These are phyloP conservation scores for Fusarium sp. DNA, from an alignment of 2,329 filamentous ascomycete genomes.

Conservation along the genomic window DNA sequence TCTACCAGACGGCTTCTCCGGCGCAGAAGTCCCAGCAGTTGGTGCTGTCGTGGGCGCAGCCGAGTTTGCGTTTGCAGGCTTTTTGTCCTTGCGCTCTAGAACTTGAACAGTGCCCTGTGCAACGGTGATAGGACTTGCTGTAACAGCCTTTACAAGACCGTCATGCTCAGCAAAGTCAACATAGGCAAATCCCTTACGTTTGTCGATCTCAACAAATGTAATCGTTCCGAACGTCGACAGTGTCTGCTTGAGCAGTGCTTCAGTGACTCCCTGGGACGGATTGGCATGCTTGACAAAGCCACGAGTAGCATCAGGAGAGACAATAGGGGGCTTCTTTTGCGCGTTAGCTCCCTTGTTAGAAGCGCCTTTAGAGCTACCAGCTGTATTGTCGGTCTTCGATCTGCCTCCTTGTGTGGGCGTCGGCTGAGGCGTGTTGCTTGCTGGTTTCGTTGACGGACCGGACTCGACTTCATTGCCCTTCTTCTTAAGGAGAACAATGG, in stretches of 20 bases:
- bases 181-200: slow-evolving; percentile 94
- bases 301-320: slow-evolving; percentile 64
- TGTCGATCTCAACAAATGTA: slow-evolving; percentile 88
- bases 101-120: slow-evolving; percentile 90
- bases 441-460: slow-evolving; percentile 40
- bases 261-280: slow-evolving; percentile 90
- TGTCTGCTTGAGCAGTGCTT: slow-evolving; percentile 78
- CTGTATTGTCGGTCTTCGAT: slow-evolving; percentile 37
- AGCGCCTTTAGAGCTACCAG: slow-evolving; percentile 34
- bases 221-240: slow-evolving; percentile 80
- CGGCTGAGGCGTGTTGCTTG: slow-evolving; percentile 40
- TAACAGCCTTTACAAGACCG: slow-evolving; percentile 79
- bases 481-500: slow-evolving; percentile 58
- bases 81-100: slow-evolving; percentile 79
- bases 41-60: slow-evolving; percentile 28
- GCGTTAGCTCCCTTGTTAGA: slow-evolving; percentile 42
- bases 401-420: slow-evolving; percentile 48
- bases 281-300: slow-evolving; percentile 87
- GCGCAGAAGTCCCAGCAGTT: slow-evolving; percentile 30
- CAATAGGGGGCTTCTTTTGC: slow-evolving; percentile 50
- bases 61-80: slow-evolving; percentile 44
- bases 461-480: slow-evolving; percentile 44
- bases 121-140: slow-evolving; percentile 82
- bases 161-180: slow-evolving; percentile 84
- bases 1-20: slow-evolving; percentile 48